Base-by-base conservation (phyloP, 768 basidiomycete genomes). In the Pholiota microspora region DNA sequence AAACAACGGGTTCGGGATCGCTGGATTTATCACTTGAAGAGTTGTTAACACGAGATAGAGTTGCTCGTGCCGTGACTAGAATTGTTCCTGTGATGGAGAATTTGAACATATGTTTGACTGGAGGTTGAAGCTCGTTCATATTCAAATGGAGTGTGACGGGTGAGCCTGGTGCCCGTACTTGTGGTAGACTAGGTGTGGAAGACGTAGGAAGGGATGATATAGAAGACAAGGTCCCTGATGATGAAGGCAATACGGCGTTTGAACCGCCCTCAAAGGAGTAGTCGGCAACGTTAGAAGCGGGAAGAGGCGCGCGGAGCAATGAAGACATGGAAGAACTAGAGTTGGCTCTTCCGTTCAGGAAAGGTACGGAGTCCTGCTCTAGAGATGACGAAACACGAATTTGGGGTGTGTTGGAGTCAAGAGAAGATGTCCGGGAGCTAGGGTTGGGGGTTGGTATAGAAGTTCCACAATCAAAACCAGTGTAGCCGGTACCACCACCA, bases 121-220 rank as follows among this genome's bases (percentile, higher is more conserved):
- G 82, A 2, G 83, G 80, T 23, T 83, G 74, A 6, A 92, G 73
- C 36, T 92, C 88, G 59, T 89, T 88, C 76, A 92, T 89, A 63
- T 92, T 90, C 55, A 93, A 59, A 64, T 91, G 89, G 7, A 92
- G 69, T 0, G 88, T 89, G 42, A 93, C 76, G 2, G 88, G 85
- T 12, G 76, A 70, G 16, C 77, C 78, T 0, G 89, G 89, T 9
- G 80, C 74, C 27, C 66, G 68, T n/a, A n/a, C n/a, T n/a, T n/a
- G n/a, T n/a, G n/a, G n/a, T n/a, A n/a, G n/a, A n/a, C n/a, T n/a
- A n/a, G 12, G 52, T 46, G 45, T 51, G 58, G n/a, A n/a, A n/a
- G n/a, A n/a, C n/a, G n/a, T n/a, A 45, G 67, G 62, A 44, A 58
- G 58, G 68, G 84, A 84, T 21, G 77, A 76, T 2, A 85, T 66